Evolutionary conservation across 2,329 filamentous ascomycete genomes (phyloP).

Genomic region (Gyromitra esculenta): DNA sequence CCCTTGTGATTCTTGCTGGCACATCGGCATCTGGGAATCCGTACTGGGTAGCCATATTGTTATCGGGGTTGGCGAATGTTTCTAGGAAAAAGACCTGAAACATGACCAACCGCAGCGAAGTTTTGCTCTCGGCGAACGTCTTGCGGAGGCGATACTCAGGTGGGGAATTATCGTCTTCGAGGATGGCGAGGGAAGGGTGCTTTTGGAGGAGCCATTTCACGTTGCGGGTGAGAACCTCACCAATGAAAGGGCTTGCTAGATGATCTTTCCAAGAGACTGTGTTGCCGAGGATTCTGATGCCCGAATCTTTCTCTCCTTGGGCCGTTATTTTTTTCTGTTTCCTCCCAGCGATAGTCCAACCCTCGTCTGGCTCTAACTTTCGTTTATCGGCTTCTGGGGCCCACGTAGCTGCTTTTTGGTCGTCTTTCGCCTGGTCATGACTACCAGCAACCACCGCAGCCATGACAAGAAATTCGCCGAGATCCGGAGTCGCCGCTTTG

Average conservation of each 20-base stretch:
- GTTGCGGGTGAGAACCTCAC: constrained; percentile 38
- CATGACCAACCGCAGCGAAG: constrained; percentile 40
- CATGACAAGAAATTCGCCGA: constrained; percentile 47
- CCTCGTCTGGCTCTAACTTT: background rate
- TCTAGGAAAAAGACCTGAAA: constrained; percentile 46
- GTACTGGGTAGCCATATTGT: constrained; percentile 27
- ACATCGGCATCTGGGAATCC: constrained; percentile 42
- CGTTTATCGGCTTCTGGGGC: background rate
- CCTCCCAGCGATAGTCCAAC: constrained; percentile 2
- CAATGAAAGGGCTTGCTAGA: constrained; percentile 33
- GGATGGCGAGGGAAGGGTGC: constrained; percentile 25
- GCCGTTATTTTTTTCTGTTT: background rate
- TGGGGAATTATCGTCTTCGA: background rate
- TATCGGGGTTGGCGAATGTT: constrained; percentile 16
- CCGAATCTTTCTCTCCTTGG: background rate
- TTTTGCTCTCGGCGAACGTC: constrained; percentile 31
- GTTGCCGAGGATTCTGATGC: background rate
- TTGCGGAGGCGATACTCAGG: constrained; percentile 14
- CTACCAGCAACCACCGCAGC: constrained; percentile 41
- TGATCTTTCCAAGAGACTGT: constrained; percentile 37
- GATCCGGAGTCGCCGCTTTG: constrained; percentile 38
- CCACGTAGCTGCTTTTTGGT: background rate
- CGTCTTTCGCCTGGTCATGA: background rate
- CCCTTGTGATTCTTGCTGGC: constrained; percentile 32
- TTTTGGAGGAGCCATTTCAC: constrained; percentile 36